phyloP scores from a whole-genome alignment of 805 yeast genomes.

The Schwanniomyces vanrijiae region DNA sequence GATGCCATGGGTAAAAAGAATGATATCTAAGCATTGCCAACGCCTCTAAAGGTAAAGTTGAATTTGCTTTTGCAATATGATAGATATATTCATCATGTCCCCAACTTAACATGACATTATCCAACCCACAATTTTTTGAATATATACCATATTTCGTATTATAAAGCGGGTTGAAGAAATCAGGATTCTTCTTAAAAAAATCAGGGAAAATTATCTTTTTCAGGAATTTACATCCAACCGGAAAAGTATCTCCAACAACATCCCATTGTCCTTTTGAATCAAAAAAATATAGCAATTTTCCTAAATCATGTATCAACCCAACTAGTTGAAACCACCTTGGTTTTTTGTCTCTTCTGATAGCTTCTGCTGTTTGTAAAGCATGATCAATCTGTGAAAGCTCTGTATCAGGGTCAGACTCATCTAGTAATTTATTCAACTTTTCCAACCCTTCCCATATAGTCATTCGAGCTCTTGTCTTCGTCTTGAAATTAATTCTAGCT shows the following conservation, averaged over 20 bases:
- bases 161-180: conserved; percentile 60
- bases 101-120: conserved; percentile 72
- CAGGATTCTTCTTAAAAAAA: conserved; percentile 60
- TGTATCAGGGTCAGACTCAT: conserved; percentile 75
- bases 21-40: conserved; percentile 75
- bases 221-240: conserved; percentile 69
- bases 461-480: conserved; percentile 65
- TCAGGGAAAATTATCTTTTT: conserved; percentile 60
- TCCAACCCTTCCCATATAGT: conserved; percentile 71
- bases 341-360: conserved; percentile 62
- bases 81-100: conserved; percentile 82
- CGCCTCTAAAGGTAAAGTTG: conserved; percentile 63
- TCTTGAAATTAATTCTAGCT: conserved; percentile 69
- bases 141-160: conserved; percentile 67
- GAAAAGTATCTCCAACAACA: conserved; percentile 78
- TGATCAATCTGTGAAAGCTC: conserved; percentile 74
- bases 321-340: conserved; percentile 79
- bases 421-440: conserved; percentile 59
- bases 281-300: conserved; percentile 65
- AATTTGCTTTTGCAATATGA: conserved; percentile 64
- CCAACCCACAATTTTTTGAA: conserved; percentile 62
- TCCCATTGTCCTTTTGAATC: conserved; percentile 80
- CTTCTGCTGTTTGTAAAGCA: conserved; percentile 75
- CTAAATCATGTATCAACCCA: conserved; percentile 70
- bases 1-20: conserved; percentile 76